Percentiles rank a stretch among this genome's conserved stretches.
phyloP scores from a whole-genome alignment of 306 rosid genomes.

The Erythrophleum fordii region DNA sequence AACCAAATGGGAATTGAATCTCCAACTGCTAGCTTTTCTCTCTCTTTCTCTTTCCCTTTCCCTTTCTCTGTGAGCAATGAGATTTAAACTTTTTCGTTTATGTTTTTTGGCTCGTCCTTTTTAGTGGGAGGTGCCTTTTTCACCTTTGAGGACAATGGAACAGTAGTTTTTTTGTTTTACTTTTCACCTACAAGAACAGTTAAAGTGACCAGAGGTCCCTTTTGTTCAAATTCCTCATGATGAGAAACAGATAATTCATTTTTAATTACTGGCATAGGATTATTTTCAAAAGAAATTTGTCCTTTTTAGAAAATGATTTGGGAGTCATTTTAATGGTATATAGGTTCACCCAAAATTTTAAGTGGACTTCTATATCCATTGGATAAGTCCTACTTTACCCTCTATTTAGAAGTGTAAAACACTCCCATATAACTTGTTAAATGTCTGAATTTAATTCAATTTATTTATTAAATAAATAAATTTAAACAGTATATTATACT shows the following conservation, averaged over 20 bases:
- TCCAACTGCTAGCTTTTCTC: slow-evolving; percentile 11
- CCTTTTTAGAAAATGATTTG: no score
- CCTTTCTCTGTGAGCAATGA: not conserved
- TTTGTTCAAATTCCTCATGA: not conserved
- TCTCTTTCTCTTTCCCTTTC: not conserved
- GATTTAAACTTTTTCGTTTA: slow-evolving; percentile 27
- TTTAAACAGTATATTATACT: no score
- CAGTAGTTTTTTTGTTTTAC: not conserved
- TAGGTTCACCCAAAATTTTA: no score
- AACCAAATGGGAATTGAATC: slow-evolving; percentile 32
- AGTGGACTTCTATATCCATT: no score
- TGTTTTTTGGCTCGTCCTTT: slow-evolving; percentile 25
- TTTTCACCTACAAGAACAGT: not conserved
- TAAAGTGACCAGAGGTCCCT: not conserved
- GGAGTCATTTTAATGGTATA: no score
- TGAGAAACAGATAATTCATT: no score
- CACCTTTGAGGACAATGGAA: not conserved
- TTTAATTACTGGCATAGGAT: not conserved
- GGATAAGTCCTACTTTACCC: no score
- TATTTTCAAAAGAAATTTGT: no score
- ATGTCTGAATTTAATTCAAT: no score
- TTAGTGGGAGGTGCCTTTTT: slow-evolving; percentile 32
- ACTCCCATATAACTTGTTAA: no score
- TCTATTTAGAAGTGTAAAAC: no score
- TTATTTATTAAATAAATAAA: no score